A percentile compares a stretch with the other conserved stretches of the same genome.
These are phyloP conservation scores for Magnusiomyces magnusii DNA, from an alignment of 1,139 yeast genomes.

Conservation along the genomic window DNA sequence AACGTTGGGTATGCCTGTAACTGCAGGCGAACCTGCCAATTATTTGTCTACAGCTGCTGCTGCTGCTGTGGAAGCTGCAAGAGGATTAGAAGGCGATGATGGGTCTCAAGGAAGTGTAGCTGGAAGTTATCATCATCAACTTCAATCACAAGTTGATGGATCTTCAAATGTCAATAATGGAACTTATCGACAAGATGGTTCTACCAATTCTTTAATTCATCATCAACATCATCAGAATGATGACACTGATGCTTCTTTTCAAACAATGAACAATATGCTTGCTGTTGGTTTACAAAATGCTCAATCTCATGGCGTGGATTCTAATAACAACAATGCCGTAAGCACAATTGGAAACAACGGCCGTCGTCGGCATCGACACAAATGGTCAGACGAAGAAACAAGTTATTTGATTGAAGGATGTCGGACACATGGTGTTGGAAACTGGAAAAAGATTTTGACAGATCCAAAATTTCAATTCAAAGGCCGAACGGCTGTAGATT, in stretches of 20 bases:
- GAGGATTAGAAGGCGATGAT: not conserved
- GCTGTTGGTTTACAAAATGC: not conserved
- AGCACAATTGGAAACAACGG: slow-evolving; percentile 3
- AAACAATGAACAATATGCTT: not conserved
- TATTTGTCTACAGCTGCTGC: not conserved
- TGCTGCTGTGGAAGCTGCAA: not conserved
- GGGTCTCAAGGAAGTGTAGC: slow-evolving; percentile 3
- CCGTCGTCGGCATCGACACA: slow-evolving; percentile 33
- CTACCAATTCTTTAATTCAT: not conserved
- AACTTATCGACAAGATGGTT: not conserved
- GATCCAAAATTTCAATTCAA: slow-evolving; percentile 37
- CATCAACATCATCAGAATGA: not conserved
- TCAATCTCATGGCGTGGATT: not conserved
- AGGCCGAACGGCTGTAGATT: slow-evolving; percentile 39
- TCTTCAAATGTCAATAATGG: not conserved
- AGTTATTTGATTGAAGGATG: slow-evolving; percentile 38
- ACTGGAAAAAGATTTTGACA: slow-evolving; percentile 40
- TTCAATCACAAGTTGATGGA: not conserved
- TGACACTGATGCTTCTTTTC: not conserved
- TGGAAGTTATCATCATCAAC: slow-evolving; percentile 7
- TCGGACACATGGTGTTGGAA: slow-evolving; percentile 39
- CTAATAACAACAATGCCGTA: no score
- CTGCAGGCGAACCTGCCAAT: not conserved
- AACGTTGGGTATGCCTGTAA: not conserved
- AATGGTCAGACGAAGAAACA: slow-evolving; percentile 40